Base-by-base conservation (phyloP, 148 eudicot genomes). In the Agrostemma githago region DNA sequence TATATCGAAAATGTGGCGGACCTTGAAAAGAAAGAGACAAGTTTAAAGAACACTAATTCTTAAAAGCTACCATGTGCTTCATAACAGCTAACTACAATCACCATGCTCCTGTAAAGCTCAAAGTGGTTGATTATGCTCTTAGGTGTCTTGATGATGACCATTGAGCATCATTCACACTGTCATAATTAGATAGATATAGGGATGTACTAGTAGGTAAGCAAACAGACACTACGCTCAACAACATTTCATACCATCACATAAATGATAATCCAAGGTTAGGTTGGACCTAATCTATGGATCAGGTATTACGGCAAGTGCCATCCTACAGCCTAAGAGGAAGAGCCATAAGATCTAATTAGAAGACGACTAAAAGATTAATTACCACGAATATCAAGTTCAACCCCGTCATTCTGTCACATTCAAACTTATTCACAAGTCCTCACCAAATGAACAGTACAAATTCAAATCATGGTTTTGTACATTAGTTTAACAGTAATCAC, bases 141-240 rank as follows among this genome's bases (percentile, higher is more conserved):
- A 68, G 71, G 71, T 44, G 57, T 17, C 71, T 26, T 53, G 56
- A 53, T 51, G 72, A 69, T 21, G 41, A 69, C 39, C 40, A 69
- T 26, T 34, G 61, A 70, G 72, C 58, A 70, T 70, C 61, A 51
- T 70, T 70, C 14, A 12, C 4, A 34, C 42, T 51, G 10, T 37
- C 66, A 76, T 19, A 46, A 58, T 61, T 76, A 51, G 51, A 26
- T 76, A 51, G 51, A 26, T 39, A 43, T 16, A n/a, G 46, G 73
- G 37, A n/a, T 51, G 38, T 37, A n/a, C n/a, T n/a, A n/a, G 60
- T 53, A 68, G 46, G 59, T 68, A 57, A 57, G 73, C 58, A 69
- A 46, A 26, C 64, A 42, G 72, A 44, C 72, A 76, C 73, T 69
- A 26, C 9, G 71, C 72, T 76, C 79, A 69, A 44, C 51, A 21